Base-by-base conservation (phyloP, 768 basidiomycete genomes). In the Naganishia randhawae region DNA sequence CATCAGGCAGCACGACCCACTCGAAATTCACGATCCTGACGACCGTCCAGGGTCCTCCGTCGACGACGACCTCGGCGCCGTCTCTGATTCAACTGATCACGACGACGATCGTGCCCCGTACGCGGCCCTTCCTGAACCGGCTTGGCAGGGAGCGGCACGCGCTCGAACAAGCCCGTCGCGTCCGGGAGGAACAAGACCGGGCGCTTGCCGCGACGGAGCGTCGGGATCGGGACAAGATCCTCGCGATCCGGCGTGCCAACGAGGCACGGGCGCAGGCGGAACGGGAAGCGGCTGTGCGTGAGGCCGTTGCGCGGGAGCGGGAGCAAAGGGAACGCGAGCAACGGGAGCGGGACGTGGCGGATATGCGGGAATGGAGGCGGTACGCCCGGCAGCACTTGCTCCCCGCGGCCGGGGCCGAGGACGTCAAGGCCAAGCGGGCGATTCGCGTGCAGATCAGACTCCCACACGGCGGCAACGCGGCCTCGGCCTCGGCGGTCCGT, bases 101-200 rank as follows among this genome's bases (percentile, higher is more conserved):
- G 22, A 83, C 83, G 10, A 84, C 87, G 50, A 84, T 98, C 54
- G 80, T 97, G 0, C 93, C 94, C 0, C 90, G 93, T 25, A 87
- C 92, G 3, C 81, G 77, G 0, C 87, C 93, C 0, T 91, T 87
- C 81, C 85, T 99, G 11, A 80, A 82, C 10, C 85, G 88, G 19
- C 82, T 91, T 63, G 84, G 82, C 17, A 75, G 83, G 0, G 81
- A 84, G 50, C 71, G 78, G 10, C 72, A 75, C 0, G 70, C 76
- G 16, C 71, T 83, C 0, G 79, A 81, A 39, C 78, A 81, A 52
- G 86, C 89, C 22, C 83, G 91, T 14, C 80, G 82, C 22, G 75
- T 92, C 22, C 84, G 92, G 14, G 88, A 87, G 31, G 82, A 85
- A 55, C 76, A 93, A 73, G 93, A 95, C 73, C 83, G 85, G 10